Base-by-base conservation (phyloP, 192 early-diverging fungal genomes). In the Rhizophlyctis rosea region DNA sequence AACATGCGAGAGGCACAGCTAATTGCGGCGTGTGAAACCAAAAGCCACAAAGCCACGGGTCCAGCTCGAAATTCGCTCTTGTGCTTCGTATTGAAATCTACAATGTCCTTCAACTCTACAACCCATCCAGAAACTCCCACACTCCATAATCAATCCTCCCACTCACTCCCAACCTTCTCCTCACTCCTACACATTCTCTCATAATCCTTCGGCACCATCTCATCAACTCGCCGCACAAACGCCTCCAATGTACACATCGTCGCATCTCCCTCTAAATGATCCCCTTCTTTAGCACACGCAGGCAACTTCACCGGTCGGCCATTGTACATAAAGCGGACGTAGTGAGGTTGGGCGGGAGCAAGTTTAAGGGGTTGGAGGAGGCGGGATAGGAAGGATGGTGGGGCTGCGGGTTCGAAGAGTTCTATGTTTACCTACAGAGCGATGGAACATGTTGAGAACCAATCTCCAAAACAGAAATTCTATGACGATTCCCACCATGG, bases 241-340 rank as follows among this genome's bases (percentile, higher is more conserved):
- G 72, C 67, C 1, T 74, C 62, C n/a, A 74, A 44, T 2, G 72
- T 74, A 62, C 72, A 74, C 57, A 74, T 28, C 4, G 56, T 51
- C 7, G 28, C 13, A 57, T 74, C 72, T 16, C 53, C 59, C 1
- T 14, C 32, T 25, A 62, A 52, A 39, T 74, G 72, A 7, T 21
- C 30, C 3, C 36, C 50, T 3, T 13, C 27, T 5, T 52, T 34
- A 27, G 56, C 49, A 32, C 72, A 74, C 1, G 59, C 66, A 1
- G 73, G 73, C 39, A 75, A 34, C 3, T 9, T 29, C 7, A 61
- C 7, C 1, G 69, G 64, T 33, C 34, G 21, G 34, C 65, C 65
- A 47, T 75, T 75, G 60, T 71, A 75, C 48, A 65, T 32, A 34
- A 71, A 34, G 9, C 65, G 54, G 29, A 75, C 59, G 59, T 70